A percentile compares a stretch with the other conserved stretches of the same genome.
Conservation (phyloP, 306 rosid genomes). For the Alnus glutinosa region DNA sequence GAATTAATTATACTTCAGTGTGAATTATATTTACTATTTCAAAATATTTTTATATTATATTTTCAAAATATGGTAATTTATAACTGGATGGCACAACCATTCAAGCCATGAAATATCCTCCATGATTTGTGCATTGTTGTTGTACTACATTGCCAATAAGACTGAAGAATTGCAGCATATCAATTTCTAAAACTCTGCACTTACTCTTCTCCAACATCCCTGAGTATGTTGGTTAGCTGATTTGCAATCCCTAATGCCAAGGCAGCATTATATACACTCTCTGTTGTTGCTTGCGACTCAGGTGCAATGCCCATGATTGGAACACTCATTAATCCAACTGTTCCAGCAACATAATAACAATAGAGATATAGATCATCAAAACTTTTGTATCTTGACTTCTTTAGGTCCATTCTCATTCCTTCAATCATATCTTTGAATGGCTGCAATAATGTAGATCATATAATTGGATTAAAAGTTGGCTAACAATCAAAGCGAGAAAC, state of each 20-base stretch:
- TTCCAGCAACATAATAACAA: slow-evolving; percentile 65
- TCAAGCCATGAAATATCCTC: background rate
- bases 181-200: slow-evolving; percentile 16
- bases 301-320: slow-evolving; percentile 62
- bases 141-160: slow-evolving; percentile 15
- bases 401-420: slow-evolving; percentile 62
- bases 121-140: background rate
- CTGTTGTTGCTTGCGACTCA: slow-evolving; percentile 46
- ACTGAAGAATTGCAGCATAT: slow-evolving; percentile 14
- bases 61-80: background rate
- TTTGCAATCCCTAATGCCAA: slow-evolving; percentile 62
- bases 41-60: background rate
- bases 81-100: background rate
- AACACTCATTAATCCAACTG: slow-evolving; percentile 64
- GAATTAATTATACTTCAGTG: background rate
- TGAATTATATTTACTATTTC: background rate
- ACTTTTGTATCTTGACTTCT: slow-evolving; percentile 50
- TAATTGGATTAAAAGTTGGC: slow-evolving; percentile 5
- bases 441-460: slow-evolving; percentile 27
- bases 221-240: slow-evolving; percentile 61
- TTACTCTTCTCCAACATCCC: slow-evolving; percentile 72
- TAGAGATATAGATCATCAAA: slow-evolving; percentile 61
- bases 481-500: slow-evolving; percentile 1
- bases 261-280: slow-evolving; percentile 58
- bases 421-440: slow-evolving; percentile 63